A percentile compares a stretch with the other conserved stretches of the same genome.
These are phyloP conservation scores for Trichoderma polysporum DNA, from an alignment of 2,329 filamentous ascomycete species.

Conservation along the genomic window DNA sequence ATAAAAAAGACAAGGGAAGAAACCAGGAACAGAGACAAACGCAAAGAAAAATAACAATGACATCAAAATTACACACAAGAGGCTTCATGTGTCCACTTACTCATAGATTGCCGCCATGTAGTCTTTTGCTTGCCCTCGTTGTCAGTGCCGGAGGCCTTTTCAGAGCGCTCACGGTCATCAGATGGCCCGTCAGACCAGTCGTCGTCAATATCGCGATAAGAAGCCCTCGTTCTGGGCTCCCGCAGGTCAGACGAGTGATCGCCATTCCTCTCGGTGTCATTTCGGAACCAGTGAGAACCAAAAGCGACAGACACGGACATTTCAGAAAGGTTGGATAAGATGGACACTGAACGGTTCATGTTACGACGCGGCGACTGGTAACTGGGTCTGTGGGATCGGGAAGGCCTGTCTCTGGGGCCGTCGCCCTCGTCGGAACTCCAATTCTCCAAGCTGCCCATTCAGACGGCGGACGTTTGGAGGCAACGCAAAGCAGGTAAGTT, in stretches of 20 bases:
- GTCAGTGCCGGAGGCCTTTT: background rate
- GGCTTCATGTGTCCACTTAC: slow-evolving; percentile 18
- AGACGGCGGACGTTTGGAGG: background rate
- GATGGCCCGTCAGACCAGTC: slow-evolving; percentile 5
- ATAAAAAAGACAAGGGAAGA: background rate
- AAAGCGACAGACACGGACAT: background rate
- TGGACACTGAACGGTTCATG: slow-evolving; percentile 46
- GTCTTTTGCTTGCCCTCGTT: background rate
- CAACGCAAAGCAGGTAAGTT: background rate
- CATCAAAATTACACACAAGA: background rate
- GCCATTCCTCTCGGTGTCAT: background rate
- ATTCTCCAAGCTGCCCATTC: slow-evolving; percentile 7
- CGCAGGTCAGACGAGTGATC: background rate
- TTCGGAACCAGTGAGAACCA: background rate
- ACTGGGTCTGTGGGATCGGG: slow-evolving; percentile 49
- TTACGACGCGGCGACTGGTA: slow-evolving; percentile 45
- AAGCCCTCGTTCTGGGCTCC: background rate
- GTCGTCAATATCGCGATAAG: slow-evolving; percentile 2
- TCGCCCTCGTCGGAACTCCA: slow-evolving; percentile 2
- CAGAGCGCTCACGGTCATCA: background rate
- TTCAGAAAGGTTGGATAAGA: slow-evolving; percentile 46
- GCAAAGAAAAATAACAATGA: background rate
- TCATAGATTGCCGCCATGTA: slow-evolving; percentile 14
- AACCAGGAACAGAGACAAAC: slow-evolving; percentile 6
- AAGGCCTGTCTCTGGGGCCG: slow-evolving; percentile 46